Percentiles rank a stretch among this genome's conserved stretches.
These are phyloP conservation scores for Penicillium sp. DNA, from an alignment of 2,329 filamentous ascomycete genomes.

Conservation along the genomic window DNA sequence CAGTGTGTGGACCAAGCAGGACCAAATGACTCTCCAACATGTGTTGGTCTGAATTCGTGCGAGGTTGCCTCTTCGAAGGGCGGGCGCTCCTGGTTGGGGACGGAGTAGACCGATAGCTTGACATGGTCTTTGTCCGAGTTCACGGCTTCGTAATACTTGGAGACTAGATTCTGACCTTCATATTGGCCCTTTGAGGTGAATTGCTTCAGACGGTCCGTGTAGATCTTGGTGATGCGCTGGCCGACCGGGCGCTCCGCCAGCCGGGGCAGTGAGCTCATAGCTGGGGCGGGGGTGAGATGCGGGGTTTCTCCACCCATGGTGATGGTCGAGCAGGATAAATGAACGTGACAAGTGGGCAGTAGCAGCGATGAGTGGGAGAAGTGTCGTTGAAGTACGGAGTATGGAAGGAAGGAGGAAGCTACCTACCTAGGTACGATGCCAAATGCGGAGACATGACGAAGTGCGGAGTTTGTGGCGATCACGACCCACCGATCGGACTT, in stretches of 20 bases:
- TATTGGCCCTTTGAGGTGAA: constrained; percentile 79
- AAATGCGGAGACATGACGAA: constrained; percentile 17
- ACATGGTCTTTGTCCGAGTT: constrained; percentile 67
- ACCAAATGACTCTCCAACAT: constrained; percentile 74
- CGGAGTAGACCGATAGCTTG: constrained; percentile 79
- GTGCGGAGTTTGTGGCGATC: constrained; percentile 14
- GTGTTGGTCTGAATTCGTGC: constrained; percentile 69
- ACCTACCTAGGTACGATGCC: too few species aligned
- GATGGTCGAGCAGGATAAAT: neutral
- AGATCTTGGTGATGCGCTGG: constrained; percentile 77
- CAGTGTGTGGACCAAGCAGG: constrained; percentile 97
- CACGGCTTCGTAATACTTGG: constrained; percentile 68
- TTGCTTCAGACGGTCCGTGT: constrained; percentile 72
- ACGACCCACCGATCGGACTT: neutral
- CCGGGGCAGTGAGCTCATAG: constrained; percentile 45
- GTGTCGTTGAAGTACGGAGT: neutral
- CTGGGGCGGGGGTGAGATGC: constrained; percentile 23
- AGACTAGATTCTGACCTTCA: constrained; percentile 64
- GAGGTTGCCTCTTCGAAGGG: constrained; percentile 75
- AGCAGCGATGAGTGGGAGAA: too few species aligned
- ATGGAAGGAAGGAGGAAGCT: constrained; percentile 9
- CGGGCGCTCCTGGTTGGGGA: constrained; percentile 70
- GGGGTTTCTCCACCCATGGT: constrained; percentile 37
- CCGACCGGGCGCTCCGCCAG: constrained; percentile 54
- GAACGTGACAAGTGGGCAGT: neutral